A percentile compares a stretch with the other conserved stretches of the same genome.
These are phyloP conservation scores for Lichtheimia corymbifera DNA, from an alignment of 371 early-diverging fungal species.

Conservation along the genomic window DNA sequence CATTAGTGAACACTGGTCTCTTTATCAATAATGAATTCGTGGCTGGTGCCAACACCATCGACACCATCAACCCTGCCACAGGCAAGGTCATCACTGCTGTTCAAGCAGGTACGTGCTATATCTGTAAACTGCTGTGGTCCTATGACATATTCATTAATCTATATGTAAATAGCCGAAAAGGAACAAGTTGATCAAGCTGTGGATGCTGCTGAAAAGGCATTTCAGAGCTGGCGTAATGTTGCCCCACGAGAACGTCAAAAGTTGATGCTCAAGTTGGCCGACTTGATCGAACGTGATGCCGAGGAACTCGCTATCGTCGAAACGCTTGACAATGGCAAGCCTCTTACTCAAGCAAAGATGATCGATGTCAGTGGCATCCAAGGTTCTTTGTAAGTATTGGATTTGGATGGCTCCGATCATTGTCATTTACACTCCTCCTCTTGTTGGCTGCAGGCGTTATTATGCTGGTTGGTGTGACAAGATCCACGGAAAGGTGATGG, in stretches of 20 bases:
- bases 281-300: constrained; percentile 42
- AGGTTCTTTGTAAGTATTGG: constrained; percentile 36
- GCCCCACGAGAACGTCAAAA: constrained; percentile 29
- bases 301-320: constrained; percentile 50
- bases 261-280: constrained; percentile 51
- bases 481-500: constrained; percentile 56
- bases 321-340: constrained; percentile 51
- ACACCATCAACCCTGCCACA: constrained; percentile 51
- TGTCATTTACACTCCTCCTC: background rate
- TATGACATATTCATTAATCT: background rate
- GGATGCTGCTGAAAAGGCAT: constrained; percentile 51
- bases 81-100: constrained; percentile 36
- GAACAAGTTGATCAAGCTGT: constrained; percentile 55
- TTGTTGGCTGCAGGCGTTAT: constrained; percentile 44
- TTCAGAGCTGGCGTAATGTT: constrained; percentile 37
- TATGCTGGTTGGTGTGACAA: constrained; percentile 85
- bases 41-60: constrained; percentile 42
- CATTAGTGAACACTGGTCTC: constrained; percentile 50
- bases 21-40: constrained; percentile 61
- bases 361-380: constrained; percentile 57
- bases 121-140: too few relatives aligned
- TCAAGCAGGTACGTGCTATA: constrained; percentile 42
- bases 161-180: constrained; percentile 28
- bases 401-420: background rate
- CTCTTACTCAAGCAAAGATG: constrained; percentile 36